phyloP scores from a whole-genome alignment of 495 filamentous ascomycete genomes.

The Lichenothelia convexa region DNA sequence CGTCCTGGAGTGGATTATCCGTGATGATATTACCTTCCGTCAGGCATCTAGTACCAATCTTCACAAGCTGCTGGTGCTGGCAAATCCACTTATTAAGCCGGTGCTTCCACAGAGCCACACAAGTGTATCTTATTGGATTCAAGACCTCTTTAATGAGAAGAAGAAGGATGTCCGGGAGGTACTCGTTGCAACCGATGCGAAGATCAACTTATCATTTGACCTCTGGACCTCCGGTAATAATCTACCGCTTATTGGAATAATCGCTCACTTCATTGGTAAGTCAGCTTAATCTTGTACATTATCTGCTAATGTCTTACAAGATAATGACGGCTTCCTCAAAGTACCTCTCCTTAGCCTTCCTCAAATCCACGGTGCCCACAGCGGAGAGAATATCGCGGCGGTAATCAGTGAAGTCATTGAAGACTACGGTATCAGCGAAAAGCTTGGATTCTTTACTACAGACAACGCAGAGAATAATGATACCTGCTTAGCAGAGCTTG shows the following conservation, averaged over 20 bases:
- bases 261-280: conserved; percentile 1
- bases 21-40: background rate
- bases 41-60: background rate
- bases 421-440: conserved; percentile 1
- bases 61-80: background rate
- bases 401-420: background rate
- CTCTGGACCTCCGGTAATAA: conserved; percentile 2
- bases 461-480: too few relatives aligned
- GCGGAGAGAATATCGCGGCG: background rate
- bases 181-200: background rate
- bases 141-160: background rate
- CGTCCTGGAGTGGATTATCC: background rate
- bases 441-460: conserved; percentile 3
- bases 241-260: conserved; percentile 1
- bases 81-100: background rate
- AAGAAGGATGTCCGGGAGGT: background rate
- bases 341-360: background rate
- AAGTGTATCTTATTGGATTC: background rate
- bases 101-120: background rate
- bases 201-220: conserved; percentile 3
- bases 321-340: background rate
- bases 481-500: background rate
- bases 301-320: too few relatives aligned
- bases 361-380: background rate
- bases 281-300: too few relatives aligned